Percentiles rank a stretch among this genome's conserved stretches.
Conservation (phyloP, 768 basidiomycete species). For the Suillus spraguei region DNA sequence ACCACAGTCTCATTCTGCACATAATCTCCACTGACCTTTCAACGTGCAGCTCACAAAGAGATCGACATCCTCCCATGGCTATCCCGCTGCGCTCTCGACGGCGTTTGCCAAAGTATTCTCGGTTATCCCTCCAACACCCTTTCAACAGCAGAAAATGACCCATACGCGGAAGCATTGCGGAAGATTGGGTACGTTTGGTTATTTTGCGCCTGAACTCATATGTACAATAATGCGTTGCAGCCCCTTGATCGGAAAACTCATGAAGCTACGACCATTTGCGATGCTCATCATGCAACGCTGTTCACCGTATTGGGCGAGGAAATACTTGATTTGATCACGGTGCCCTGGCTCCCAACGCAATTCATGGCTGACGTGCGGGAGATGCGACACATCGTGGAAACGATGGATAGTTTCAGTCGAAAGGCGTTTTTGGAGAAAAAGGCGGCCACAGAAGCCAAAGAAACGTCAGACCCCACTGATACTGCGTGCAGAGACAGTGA, state of each 20-base stretch:
- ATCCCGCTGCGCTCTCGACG: conserved; percentile 47
- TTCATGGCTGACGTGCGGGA: conserved; percentile 38
- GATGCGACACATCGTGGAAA: conserved; percentile 48
- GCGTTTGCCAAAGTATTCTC: conserved; percentile 51
- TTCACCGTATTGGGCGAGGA: conserved; percentile 33
- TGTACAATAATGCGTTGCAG: conserved; percentile 16
- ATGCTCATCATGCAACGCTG: conserved; percentile 30
- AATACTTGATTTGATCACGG: conserved; percentile 23
- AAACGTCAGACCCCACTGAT: conserved; percentile 15
- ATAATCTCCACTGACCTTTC: not conserved
- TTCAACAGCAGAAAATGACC: conserved; percentile 16
- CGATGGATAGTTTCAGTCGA: conserved; percentile 45
- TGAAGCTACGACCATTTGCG: conserved; percentile 33
- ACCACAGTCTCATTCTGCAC: conserved; percentile 21
- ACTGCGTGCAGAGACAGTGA: conserved; percentile 16
- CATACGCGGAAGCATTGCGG: conserved; percentile 25
- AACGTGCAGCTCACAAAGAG: conserved; percentile 13
- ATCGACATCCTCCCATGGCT: conserved; percentile 37
- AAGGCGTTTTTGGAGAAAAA: conserved; percentile 41
- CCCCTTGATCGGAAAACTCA: conserved; percentile 24
- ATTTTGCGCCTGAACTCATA: not conserved
- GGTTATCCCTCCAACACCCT: conserved; percentile 39
- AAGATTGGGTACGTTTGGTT: conserved; percentile 30
- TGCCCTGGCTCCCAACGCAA: conserved; percentile 2
- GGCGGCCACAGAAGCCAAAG: conserved; percentile 26